A percentile compares a stretch with the other conserved stretches of the same genome.
Conservation (phyloP, 1,139 yeast species). For the Waltiozyma sp. region DNA sequence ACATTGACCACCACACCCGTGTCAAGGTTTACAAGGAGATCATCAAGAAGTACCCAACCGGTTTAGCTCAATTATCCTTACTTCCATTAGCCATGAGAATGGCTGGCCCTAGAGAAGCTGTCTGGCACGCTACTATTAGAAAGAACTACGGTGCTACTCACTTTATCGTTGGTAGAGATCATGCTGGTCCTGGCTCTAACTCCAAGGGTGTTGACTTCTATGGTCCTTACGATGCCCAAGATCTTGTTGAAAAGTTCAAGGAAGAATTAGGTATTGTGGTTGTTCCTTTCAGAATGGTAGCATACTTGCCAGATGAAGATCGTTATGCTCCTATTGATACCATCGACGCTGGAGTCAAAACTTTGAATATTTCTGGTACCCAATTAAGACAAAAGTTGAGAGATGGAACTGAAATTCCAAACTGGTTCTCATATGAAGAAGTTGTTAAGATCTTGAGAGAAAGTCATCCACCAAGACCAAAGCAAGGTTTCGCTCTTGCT, state of each 20-base stretch:
- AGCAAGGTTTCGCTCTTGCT: slow-evolving; percentile 76
- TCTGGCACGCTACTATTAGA: slow-evolving; percentile 96
- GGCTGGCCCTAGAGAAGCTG: slow-evolving; percentile 98
- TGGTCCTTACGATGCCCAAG: slow-evolving; percentile 97
- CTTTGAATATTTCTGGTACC: slow-evolving; percentile 91
- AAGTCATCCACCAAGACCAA: slow-evolving; percentile 83
- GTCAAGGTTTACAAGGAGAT: slow-evolving; percentile 91
- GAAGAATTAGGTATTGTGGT: slow-evolving; percentile 79
- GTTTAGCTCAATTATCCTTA: slow-evolving; percentile 81
- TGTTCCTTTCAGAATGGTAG: slow-evolving; percentile 95
- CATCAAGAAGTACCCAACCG: slow-evolving; percentile 84
- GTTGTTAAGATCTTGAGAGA: slow-evolving; percentile 86
- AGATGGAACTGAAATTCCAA: slow-evolving; percentile 84
- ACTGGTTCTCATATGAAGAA: slow-evolving; percentile 96
- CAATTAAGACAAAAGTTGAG: slow-evolving; percentile 82
- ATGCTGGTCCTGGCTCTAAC: slow-evolving; percentile 95
- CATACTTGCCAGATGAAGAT: slow-evolving; percentile 90
- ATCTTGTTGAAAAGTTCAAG: slow-evolving; percentile 61
- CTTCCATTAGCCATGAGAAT: slow-evolving; percentile 96
- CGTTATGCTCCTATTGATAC: slow-evolving; percentile 94
- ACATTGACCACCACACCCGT: slow-evolving; percentile 94
- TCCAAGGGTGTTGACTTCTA: slow-evolving; percentile 90
- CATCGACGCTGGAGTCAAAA: slow-evolving; percentile 64
- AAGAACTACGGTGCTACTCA: slow-evolving; percentile 96
- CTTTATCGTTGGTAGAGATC: slow-evolving; percentile 96